Percentiles rank a stretch among this genome's conserved stretches.
Evolutionary conservation across 768 basidiomycete genomes (phyloP).

Genomic region (Pleurotus tuoliensis): DNA sequence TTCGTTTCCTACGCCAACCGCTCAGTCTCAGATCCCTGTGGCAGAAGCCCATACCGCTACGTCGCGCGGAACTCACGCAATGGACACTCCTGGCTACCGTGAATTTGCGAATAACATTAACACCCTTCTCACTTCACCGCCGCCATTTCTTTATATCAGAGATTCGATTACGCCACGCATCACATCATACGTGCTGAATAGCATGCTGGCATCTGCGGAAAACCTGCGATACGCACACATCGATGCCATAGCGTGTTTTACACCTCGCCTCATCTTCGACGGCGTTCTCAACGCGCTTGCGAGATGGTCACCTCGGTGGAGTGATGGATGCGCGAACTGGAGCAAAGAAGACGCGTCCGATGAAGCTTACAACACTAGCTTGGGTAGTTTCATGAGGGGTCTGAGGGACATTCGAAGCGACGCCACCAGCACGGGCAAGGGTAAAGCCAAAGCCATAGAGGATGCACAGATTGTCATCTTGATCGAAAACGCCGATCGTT

Average conservation of each 20-base stretch:
- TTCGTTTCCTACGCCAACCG: too few relatives aligned
- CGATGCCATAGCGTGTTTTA: conserved; percentile 59
- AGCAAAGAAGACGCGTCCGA: conserved; percentile 16
- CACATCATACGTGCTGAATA: conserved; percentile 39
- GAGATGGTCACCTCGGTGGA: conserved; percentile 54
- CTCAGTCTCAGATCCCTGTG: too few relatives aligned
- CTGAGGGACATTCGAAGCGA: not conserved
- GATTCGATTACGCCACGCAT: conserved; percentile 49
- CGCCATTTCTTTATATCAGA: conserved; percentile 66
- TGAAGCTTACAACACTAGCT: conserved; percentile 2
- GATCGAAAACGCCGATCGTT: conserved; percentile 63
- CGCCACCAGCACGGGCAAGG: conserved; percentile 19
- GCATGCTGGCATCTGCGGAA: not conserved
- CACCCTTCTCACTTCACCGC: conserved; percentile 40
- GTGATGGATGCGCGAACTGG: conserved; percentile 62
- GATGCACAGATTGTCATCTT: conserved; percentile 51
- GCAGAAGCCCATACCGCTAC: too few relatives aligned
- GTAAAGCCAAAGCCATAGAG: conserved; percentile 13
- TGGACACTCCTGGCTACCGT: conserved; percentile 13
- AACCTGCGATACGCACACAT: conserved; percentile 37
- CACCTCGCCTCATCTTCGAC: conserved; percentile 62
- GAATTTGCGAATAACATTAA: conserved; percentile 23
- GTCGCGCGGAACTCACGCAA: too few relatives aligned
- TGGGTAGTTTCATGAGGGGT: conserved; percentile 3
- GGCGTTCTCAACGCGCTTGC: conserved; percentile 58